A percentile compares a stretch with the other conserved stretches of the same genome.
These are phyloP conservation scores for Pythium biforme DNA, from an alignment of 352 stramenopile species.

Conservation along the genomic window DNA sequence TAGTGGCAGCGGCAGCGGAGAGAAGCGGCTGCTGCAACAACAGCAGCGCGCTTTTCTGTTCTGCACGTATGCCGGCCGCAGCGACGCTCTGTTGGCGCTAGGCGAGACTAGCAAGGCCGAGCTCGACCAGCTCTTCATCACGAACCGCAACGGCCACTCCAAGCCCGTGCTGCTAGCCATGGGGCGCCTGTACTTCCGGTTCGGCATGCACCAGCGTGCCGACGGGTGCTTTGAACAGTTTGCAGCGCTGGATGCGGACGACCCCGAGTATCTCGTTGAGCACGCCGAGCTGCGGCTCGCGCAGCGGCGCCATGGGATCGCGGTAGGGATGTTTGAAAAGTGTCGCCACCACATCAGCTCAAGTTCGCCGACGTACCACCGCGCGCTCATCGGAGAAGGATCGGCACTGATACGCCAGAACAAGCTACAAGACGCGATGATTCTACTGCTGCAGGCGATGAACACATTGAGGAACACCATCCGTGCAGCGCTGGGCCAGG, in stretches of 20 bases:
- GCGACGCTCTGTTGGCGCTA: constrained; percentile 35
- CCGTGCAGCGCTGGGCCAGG: neutral
- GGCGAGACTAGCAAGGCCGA: constrained; percentile 34
- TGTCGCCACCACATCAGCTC: constrained; percentile 30
- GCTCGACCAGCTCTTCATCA: constrained; percentile 34
- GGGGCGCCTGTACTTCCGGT: constrained; percentile 50
- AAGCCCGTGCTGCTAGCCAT: constrained; percentile 36
- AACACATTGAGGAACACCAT: constrained; percentile 35
- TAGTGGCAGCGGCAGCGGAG: neutral
- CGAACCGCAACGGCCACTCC: constrained; percentile 40
- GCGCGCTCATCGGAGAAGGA: constrained; percentile 48
- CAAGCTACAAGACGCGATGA: constrained; percentile 40
- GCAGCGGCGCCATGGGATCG: constrained; percentile 38
- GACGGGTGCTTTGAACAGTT: constrained; percentile 46
- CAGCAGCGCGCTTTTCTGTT: constrained; percentile 44
- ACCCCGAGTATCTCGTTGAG: constrained; percentile 48
- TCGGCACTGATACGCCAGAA: constrained; percentile 37
- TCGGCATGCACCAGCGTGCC: constrained; percentile 53
- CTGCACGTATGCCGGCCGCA: constrained; percentile 39
- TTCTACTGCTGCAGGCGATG: constrained; percentile 41
- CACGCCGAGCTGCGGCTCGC: constrained; percentile 46
- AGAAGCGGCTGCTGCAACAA: constrained; percentile 3
- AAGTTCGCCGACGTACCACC: constrained; percentile 34
- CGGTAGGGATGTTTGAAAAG: constrained; percentile 40
- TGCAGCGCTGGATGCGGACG: constrained; percentile 27